Percentiles rank a stretch among this genome's conserved stretches.
These are phyloP conservation scores for Discostella stelligeroides DNA, from an alignment of 108 stramenopile species.

Conservation along the genomic window DNA sequence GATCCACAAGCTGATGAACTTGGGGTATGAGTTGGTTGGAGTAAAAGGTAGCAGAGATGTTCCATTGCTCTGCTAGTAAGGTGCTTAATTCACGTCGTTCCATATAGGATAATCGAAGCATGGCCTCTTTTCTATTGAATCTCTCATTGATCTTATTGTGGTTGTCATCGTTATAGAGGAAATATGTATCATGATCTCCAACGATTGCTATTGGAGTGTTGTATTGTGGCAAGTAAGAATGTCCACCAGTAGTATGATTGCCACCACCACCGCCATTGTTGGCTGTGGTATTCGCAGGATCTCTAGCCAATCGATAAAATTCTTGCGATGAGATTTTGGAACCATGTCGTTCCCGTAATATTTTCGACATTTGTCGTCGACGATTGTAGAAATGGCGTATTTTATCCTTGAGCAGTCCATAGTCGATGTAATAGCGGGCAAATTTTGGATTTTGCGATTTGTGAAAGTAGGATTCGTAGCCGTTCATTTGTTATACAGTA, in stretches of 20 bases:
- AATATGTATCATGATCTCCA: no score
- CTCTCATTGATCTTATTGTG: background rate
- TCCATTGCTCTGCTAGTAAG: constrained; percentile 14
- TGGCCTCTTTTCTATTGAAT: constrained; percentile 26
- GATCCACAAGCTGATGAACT: constrained; percentile 15
- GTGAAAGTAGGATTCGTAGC: constrained; percentile 38
- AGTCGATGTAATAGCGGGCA: constrained; percentile 38
- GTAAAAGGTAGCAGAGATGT: constrained; percentile 14
- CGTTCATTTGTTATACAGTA: constrained; percentile 18
- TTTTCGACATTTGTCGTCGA: constrained; percentile 10
- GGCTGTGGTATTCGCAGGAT: background rate
- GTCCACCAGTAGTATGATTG: background rate
- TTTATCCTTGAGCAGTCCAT: constrained; percentile 18
- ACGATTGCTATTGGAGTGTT: no score
- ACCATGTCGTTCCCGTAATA: background rate
- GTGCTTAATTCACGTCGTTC: constrained; percentile 31
- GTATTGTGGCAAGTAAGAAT: no score
- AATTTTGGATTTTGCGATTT: constrained; percentile 18
- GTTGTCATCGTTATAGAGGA: constrained; percentile 21
- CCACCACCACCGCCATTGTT: background rate
- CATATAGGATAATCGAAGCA: constrained; percentile 16
- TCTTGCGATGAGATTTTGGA: background rate
- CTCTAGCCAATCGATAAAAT: background rate
- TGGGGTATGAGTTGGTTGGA: background rate
- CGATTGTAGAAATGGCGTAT: constrained; percentile 33